Percentiles rank a stretch among this genome's conserved stretches.
Evolutionary conservation across 352 stramenopile genomes (phyloP).

Genomic region (Aphanomyces euteiches): DNA sequence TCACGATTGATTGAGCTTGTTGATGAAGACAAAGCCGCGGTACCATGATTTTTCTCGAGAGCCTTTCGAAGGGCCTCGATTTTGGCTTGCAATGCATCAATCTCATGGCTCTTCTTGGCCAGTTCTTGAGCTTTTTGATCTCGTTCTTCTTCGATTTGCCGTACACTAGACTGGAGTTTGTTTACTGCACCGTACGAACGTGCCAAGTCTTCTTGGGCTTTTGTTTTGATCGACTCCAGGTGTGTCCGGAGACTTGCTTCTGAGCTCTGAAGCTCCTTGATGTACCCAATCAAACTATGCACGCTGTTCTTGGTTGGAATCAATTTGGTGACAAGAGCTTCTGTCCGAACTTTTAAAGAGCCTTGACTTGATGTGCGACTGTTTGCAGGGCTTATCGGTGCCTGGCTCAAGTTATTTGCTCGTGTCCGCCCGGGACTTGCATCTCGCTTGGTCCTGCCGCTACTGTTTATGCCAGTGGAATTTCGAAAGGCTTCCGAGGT

Average conservation of each 20-base stretch:
- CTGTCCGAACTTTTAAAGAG: constrained; percentile 1
- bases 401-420: constrained; percentile 30
- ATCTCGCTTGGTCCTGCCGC: constrained; percentile 30
- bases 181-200: constrained; percentile 43
- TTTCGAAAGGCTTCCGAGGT: constrained; percentile 35
- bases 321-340: constrained; percentile 53
- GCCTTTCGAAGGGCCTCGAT: constrained; percentile 17
- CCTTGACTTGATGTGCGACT: constrained; percentile 36
- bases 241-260: constrained; percentile 59
- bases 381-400: constrained; percentile 29
- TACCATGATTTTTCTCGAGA: background rate
- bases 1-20: no score
- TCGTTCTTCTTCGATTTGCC: constrained; percentile 31
- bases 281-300: constrained; percentile 70
- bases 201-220: constrained; percentile 50
- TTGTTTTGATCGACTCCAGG: constrained; percentile 42
- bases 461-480: constrained; percentile 38
- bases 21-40: background rate
- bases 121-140: constrained; percentile 29
- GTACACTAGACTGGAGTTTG: constrained; percentile 46
- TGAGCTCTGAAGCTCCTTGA: constrained; percentile 65
- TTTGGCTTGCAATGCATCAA: constrained; percentile 43
- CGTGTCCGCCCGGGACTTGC: constrained; percentile 25
- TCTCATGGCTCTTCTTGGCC: constrained; percentile 32
- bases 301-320: constrained; percentile 54